Conservation (phyloP, 768 basidiomycete species). For the Tylopilus intermedius region DNA sequence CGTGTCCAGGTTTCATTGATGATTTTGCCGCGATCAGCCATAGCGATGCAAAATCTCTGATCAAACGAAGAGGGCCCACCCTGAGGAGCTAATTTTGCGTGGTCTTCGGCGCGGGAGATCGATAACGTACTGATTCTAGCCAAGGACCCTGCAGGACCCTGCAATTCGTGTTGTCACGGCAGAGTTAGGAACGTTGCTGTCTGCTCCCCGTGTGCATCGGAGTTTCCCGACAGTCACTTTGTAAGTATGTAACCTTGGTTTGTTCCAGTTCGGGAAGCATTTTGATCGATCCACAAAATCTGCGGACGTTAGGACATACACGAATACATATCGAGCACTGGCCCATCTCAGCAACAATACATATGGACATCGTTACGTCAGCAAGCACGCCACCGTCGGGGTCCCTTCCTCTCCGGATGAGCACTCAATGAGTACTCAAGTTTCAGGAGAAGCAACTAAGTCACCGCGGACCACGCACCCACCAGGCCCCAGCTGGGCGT, state of each 20-base stretch:
- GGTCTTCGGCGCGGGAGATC: conserved; percentile 7
- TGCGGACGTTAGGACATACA: neutral
- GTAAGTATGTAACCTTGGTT: neutral
- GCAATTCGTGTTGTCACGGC: neutral
- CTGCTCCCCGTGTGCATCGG: neutral
- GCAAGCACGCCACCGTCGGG: neutral
- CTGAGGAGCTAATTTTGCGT: conserved; percentile 4
- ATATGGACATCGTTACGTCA: conserved; percentile 13
- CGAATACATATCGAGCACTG: neutral
- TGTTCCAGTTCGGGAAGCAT: neutral
- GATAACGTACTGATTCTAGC: conserved; percentile 3
- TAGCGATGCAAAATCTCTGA: conserved; percentile 7
- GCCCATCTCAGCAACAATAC: no score
- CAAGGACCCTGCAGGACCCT: conserved; percentile 12
- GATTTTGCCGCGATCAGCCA: conserved; percentile 10
- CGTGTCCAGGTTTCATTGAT: neutral
- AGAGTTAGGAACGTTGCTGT: neutral
- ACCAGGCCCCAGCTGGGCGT: neutral
- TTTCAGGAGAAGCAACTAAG: conserved; percentile 8
- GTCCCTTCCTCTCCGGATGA: conserved; percentile 15
- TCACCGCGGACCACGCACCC: conserved; percentile 13
- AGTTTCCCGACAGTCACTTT: conserved; percentile 2
- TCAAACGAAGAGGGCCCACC: conserved; percentile 1
- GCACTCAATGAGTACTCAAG: conserved; percentile 9
- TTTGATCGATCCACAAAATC: conserved; percentile 1